Evolutionary conservation across 2,329 filamentous ascomycete genomes (phyloP), one percentile per base, ranked within the genome.

Genomic region (Fusarium agapanthi): DNA sequence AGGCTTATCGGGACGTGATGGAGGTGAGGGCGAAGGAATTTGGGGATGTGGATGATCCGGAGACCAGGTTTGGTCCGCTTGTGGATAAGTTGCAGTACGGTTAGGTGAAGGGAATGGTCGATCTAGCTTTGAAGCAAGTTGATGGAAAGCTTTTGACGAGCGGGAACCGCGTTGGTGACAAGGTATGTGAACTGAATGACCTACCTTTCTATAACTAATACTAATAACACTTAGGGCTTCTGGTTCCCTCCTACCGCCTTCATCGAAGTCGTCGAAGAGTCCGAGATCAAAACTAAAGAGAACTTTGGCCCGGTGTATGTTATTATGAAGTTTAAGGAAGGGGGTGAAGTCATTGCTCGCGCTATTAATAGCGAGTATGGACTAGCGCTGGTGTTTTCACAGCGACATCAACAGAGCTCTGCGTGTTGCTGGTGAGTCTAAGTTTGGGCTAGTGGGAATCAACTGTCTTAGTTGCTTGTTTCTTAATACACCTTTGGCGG

Each of bases 271-370:
- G 20, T 10, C 20, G 3, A 32, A n/a, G 45, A 48, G 22, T 32
- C 14, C 7, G 6, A 48, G 20, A 48, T 32, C 7, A 4, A 14
- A 11, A 30, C 20, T 2, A 3, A 16, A 48, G 14, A 32, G 20
- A 16, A n/a, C 1, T 48, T 48, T n/a, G 6, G 45, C 7, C 45
- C 10, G 18, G 20, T 32, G 1, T n/a, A 7, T 2, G 14, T 16
- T 2, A 32, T n/a, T 14, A 6, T 1, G 10, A 8, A 32, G 20
- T 32, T 32, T 9, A 48, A n/a, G 14, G 20, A 41, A 9, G 8
- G 10, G 6, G 40, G 2, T 6, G 1, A 10, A 16, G n/a, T 41
- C n/a, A 41, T 24, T 24, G 0, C 8, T 11, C 40, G n/a, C 0
- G 20, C 44, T 5, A 47, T n/a, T 12, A 47, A 30, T 2, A 32